These are phyloP conservation scores for Starmerella riodocensis DNA, from an alignment of 805 yeast species.

Conservation along the genomic window DNA sequence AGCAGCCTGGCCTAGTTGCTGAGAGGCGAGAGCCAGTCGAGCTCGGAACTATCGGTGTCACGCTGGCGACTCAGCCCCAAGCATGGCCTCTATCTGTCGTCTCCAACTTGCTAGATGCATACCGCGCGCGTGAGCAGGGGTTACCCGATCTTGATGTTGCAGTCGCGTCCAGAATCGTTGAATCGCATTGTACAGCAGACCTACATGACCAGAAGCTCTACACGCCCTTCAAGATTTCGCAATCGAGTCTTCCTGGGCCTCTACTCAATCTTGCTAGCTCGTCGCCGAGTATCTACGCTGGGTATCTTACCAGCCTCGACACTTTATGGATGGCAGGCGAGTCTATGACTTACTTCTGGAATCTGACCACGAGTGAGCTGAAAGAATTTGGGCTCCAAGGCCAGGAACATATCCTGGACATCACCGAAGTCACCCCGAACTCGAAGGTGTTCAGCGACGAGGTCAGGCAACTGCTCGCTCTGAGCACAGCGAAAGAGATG, in stretches of 20 bases:
- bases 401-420: slow-evolving; percentile 61
- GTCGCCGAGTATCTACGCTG: slow-evolving; percentile 34
- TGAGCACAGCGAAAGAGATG: slow-evolving; percentile 70
- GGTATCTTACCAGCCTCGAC: slow-evolving; percentile 64
- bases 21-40: slow-evolving; percentile 13
- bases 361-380: slow-evolving; percentile 52
- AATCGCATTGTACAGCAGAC: slow-evolving; percentile 18
- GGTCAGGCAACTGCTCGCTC: slow-evolving; percentile 57
- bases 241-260: slow-evolving; percentile 15
- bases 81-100: slow-evolving; percentile 20
- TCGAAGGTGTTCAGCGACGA: slow-evolving; percentile 65
- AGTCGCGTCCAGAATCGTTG: slow-evolving; percentile 16
- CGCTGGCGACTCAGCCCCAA: slow-evolving; percentile 17
- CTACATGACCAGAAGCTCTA: slow-evolving; percentile 9
- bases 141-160: slow-evolving; percentile 20
- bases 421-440: slow-evolving; percentile 69
- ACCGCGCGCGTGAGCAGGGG: slow-evolving; percentile 16
- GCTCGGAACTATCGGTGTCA: slow-evolving; percentile 20
- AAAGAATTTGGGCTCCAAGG: slow-evolving; percentile 43
- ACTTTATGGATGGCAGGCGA: slow-evolving; percentile 81
- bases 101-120: slow-evolving; percentile 19
- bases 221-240: slow-evolving; percentile 15
- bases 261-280: slow-evolving; percentile 3
- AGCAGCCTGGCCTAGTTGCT: slow-evolving; percentile 12
- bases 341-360: slow-evolving; percentile 78